Evolutionary conservation across 805 yeast genomes (phyloP), one percentile per base, ranked within the genome.

Genomic region (Hanseniaspora lachancei): DNA sequence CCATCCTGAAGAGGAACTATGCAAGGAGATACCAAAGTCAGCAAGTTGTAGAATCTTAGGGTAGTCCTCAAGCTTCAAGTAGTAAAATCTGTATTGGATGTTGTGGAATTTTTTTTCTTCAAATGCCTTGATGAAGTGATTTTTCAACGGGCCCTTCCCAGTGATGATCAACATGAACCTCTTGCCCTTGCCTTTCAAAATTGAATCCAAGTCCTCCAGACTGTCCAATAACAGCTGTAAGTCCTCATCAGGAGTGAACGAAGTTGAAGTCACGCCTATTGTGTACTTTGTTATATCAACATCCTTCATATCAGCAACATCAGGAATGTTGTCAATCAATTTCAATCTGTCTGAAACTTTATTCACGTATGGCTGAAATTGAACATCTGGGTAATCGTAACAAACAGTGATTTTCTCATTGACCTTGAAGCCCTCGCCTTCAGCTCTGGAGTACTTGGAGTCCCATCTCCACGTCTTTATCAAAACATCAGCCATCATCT

Each of bases 171-270:
- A 77, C 40, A 80, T 66, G 1, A 89, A 63, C 3, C 74, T 76
- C 20, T 48, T 36, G 15, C 43, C 15, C 3, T 16, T 10, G 2
- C 18, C 15, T 0, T 82, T 81, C 3, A 75, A 60, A 4, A 52
- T 54, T 40, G 59, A 51, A 49, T 68, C 66, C 13, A 62, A 60
- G 10, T 60, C 61, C 21, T 59, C 60, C 55, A 93, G 71, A 0
- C 95, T 88, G 12, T 81, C 79, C 18, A 91, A 70, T 18, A 93
- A 69, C 39, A 86, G 68, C 24, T 71, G 71, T 55, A 93, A 80
- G 66, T 93, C 95, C 68, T 93, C 99, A 68, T 93, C 99, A 0
- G 95, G 93, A 0, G 99, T 91, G 66, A 89, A 93, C 0, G 96
- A 88, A 0, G 99, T 91, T 0, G 97, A 84, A 0, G 91, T 82